phyloP scores from a whole-genome alignment of 495 filamentous ascomycete genomes.

The Talaromyces adpressus region DNA sequence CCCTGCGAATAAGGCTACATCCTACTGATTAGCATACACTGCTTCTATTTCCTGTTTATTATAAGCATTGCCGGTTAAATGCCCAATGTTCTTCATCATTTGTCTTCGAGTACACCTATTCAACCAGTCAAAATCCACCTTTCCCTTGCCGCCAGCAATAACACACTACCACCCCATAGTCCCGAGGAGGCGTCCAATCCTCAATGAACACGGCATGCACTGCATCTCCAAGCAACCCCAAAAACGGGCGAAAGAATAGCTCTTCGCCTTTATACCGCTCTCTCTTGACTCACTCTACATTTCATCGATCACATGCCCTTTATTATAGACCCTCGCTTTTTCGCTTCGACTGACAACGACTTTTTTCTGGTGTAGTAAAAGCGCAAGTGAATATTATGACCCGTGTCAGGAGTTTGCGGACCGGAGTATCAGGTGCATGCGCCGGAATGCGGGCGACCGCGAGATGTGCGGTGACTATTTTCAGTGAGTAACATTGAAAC shows the following conservation, averaged over 20 bases:
- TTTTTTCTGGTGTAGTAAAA: slow-evolving; percentile 53
- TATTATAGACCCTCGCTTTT: neutral
- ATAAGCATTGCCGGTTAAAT: neutral
- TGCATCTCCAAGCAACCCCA: neutral
- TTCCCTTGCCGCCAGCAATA: neutral
- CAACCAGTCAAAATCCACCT: neutral
- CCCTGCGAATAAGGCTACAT: neutral
- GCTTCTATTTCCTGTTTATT: neutral
- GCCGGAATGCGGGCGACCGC: slow-evolving; percentile 75
- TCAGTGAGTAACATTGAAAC: slow-evolving; percentile 61
- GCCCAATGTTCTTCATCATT: neutral
- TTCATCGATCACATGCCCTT: neutral
- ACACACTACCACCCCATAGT: neutral
- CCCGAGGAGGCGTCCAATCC: slow-evolving; percentile 1
- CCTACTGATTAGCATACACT: neutral
- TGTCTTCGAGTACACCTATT: neutral
- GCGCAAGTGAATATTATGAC: slow-evolving; percentile 78
- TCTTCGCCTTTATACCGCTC: neutral
- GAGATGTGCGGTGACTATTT: slow-evolving; percentile 93
- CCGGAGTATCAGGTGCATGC: slow-evolving; percentile 75
- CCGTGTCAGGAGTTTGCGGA: slow-evolving; percentile 94
- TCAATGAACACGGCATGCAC: slow-evolving; percentile 2
- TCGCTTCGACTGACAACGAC: slow-evolving; percentile 1
- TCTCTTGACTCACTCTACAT: neutral
- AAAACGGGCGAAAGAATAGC: neutral